These are phyloP conservation scores for Boletus sp. DNA, from an alignment of 1,284 basidiomycete genomes.

Conservation along the genomic window DNA sequence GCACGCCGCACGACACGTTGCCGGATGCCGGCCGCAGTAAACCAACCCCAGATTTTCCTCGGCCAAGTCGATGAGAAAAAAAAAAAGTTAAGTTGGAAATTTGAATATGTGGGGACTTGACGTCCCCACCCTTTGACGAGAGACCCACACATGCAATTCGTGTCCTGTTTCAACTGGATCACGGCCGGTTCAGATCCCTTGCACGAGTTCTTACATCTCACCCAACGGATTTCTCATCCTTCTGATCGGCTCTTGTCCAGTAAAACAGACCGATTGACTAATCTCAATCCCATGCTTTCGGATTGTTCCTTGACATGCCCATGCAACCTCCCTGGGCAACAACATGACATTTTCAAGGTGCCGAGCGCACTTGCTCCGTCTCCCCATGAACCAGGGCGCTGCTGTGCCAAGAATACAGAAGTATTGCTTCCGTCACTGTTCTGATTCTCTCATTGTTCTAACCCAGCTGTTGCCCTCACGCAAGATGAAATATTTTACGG, in stretches of 20 bases:
- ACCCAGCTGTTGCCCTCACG: slow-evolving; percentile 7
- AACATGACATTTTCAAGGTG: not conserved
- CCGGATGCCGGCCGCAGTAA: not conserved
- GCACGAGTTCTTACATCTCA: not conserved
- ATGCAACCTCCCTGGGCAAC: slow-evolving; percentile 4
- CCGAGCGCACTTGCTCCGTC: slow-evolving; percentile 2
- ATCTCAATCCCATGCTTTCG: slow-evolving; percentile 17
- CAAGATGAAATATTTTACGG: slow-evolving; percentile 9
- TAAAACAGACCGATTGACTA: slow-evolving; percentile 16
- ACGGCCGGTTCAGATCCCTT: not conserved
- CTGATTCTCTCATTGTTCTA: not conserved
- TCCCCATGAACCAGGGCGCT: not conserved
- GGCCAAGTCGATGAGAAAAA: not conserved
- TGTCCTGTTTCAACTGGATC: slow-evolving; percentile 1
- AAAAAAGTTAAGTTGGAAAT: slow-evolving; percentile 11
- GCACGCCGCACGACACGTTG: not conserved
- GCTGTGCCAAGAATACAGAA: slow-evolving; percentile 3
- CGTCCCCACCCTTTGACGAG: slow-evolving; percentile 1
- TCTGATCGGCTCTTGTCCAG: slow-evolving; percentile 1
- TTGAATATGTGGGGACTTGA: slow-evolving; percentile 9
- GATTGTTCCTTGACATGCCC: slow-evolving; percentile 11
- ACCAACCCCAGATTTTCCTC: not conserved
- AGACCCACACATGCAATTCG: not conserved
- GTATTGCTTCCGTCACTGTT: slow-evolving; percentile 5
- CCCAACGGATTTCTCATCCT: not conserved